Conservation (phyloP, 139 green algal species). For the Chlorella vulgaris region DNA sequence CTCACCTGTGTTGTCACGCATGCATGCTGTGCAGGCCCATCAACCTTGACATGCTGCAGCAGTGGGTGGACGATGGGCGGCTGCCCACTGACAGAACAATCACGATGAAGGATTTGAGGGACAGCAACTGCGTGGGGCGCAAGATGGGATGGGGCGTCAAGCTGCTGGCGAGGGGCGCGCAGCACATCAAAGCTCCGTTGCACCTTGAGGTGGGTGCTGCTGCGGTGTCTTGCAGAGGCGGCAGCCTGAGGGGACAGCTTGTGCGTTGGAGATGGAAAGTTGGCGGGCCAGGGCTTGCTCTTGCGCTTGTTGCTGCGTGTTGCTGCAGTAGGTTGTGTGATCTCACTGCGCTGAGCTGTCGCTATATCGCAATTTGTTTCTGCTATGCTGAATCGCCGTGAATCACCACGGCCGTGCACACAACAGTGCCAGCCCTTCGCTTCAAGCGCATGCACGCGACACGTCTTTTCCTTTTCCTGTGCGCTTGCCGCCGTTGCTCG, state of each 20-base stretch:
- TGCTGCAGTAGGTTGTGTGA: too few species aligned
- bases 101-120: conserved; percentile 91
- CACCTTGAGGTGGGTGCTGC: conserved; percentile 47
- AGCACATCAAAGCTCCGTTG: conserved; percentile 47
- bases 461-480: too few species aligned
- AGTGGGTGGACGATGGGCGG: conserved; percentile 67
- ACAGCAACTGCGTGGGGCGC: conserved; percentile 65
- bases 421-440: too few species aligned
- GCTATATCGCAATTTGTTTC: too few species aligned
- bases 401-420: too few species aligned
- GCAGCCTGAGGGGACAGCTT: background rate
- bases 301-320: too few species aligned
- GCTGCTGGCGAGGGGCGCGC: conserved; percentile 69
- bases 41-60: conserved; percentile 68
- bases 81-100: conserved; percentile 74
- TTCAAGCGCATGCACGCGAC: too few species aligned
- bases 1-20: background rate
- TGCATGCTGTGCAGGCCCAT: conserved; percentile 71
- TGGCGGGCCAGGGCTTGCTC: too few species aligned
- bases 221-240: background rate
- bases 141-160: conserved; percentile 84
- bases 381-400: too few species aligned
- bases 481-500: too few species aligned
- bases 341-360: too few species aligned
- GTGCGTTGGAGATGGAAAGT: background rate